Evolutionary conservation across 139 green algal genomes (phyloP).

Genomic region (Chlorella sp.): DNA sequence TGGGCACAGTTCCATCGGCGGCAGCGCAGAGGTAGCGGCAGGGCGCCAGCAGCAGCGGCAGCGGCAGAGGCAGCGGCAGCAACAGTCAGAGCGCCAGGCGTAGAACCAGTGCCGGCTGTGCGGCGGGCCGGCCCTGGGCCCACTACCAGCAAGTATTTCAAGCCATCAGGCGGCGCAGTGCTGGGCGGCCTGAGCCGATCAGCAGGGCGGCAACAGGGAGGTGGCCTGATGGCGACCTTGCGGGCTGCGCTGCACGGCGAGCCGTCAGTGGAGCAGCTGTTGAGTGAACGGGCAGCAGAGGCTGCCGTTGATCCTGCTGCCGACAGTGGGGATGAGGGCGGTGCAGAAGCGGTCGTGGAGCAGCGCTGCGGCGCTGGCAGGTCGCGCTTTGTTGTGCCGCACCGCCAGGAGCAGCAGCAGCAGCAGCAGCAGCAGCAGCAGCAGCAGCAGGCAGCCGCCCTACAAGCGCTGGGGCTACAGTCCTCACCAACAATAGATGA

Average conservation of each 20-base stretch:
- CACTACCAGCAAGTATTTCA: conserved; percentile 5
- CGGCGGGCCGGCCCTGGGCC: background rate
- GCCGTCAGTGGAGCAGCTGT: background rate
- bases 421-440: background rate
- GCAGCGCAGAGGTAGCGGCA: background rate
- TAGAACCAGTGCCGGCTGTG: too few species aligned
- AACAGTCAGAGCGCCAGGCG: background rate
- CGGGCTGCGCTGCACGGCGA: conserved; percentile 9
- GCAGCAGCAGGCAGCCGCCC: background rate
- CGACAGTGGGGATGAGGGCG: background rate
- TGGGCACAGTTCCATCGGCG: conserved; percentile 1
- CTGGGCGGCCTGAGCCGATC: background rate
- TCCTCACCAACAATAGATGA: conserved; percentile 24
- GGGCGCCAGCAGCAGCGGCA: background rate
- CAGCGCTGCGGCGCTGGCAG: background rate
- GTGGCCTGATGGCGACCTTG: conserved; percentile 7
- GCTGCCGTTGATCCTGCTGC: background rate
- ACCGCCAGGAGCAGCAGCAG: background rate
- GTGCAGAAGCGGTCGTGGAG: background rate
- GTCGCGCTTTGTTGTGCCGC: background rate
- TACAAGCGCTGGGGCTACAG: background rate
- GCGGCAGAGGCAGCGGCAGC: too few species aligned
- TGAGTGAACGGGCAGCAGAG: background rate
- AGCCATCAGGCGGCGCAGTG: background rate
- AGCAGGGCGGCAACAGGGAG: background rate